Conservation (phyloP, 2,329 filamentous ascomycete genomes). For the Metarhizium robertsii region DNA sequence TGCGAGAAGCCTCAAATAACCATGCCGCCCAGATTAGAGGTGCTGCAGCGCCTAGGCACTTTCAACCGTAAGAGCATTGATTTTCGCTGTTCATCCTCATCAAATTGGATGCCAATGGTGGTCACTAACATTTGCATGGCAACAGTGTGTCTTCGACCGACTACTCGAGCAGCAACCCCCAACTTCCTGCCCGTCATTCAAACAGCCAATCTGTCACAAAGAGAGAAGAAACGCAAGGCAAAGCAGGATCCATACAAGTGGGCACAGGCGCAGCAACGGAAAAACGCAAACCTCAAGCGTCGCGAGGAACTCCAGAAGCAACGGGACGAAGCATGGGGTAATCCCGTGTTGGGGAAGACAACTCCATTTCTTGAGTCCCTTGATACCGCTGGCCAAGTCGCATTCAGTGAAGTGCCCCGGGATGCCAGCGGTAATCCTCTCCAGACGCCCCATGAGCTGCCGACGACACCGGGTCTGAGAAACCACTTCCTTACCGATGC, state of each 20-base stretch:
- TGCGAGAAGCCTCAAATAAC: conserved; percentile 14
- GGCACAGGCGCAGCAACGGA: conserved; percentile 73
- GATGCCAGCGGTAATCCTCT: conserved; percentile 33
- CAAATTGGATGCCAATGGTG: not conserved
- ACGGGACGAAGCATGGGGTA: conserved; percentile 57
- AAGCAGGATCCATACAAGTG: conserved; percentile 75
- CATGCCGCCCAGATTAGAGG: conserved; percentile 61
- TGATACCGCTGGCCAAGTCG: conserved; percentile 49
- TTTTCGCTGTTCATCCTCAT: not conserved
- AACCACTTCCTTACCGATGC: conserved; percentile 67
- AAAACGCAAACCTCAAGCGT: conserved; percentile 70
- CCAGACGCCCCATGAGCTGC: conserved; percentile 30
- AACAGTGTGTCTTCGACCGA: conserved; percentile 52
- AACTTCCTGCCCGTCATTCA: conserved; percentile 51
- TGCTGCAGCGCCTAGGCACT: conserved; percentile 48
- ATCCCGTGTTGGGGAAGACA: conserved; percentile 67
- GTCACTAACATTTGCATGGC: conserved; percentile 10
- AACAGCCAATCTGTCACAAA: conserved; percentile 51
- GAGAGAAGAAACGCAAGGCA: conserved; percentile 55
- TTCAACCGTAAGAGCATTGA: conserved; percentile 45
- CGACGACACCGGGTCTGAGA: conserved; percentile 45
- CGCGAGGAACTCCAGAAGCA: conserved; percentile 59
- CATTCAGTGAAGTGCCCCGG: conserved; percentile 23
- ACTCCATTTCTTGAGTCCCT: conserved; percentile 83
- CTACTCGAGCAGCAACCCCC: conserved; percentile 33